Evolutionary conservation across 2,329 filamentous ascomycete genomes (phyloP), one percentile per base, ranked within the genome.

Genomic region (Nemania bipapillata): DNA sequence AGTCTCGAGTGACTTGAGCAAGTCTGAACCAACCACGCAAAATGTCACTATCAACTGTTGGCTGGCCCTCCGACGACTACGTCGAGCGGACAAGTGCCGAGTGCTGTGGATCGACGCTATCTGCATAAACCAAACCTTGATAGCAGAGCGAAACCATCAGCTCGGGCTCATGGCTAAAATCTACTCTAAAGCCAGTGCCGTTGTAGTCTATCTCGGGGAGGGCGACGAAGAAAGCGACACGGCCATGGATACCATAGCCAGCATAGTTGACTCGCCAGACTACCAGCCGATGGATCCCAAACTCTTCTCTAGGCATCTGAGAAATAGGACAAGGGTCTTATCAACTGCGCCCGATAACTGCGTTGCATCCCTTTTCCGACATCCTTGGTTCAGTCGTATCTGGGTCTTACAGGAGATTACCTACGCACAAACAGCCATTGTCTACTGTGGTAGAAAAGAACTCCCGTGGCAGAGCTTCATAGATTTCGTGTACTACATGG

Each of bases 401-500:
- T 40, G 37, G 37, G 37, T 40, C 15, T 17, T 40, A 12, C 15
- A 40, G 37, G 37, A 40, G 15, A 40, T 40, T 12, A 40, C 37
- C 15, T 40, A 17, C 37, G 37, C 37, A 17, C 8, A 40, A 40
- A 17, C 6, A 12, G 20, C 7, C 6, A 54, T 30, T 1, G 52
- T 35, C n/a, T 54, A 54, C 17, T 54, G n/a, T 8, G 52, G 52
- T 17, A 30, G 8, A 7, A 54, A 12, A 35, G 28, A 35, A 22
- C 52, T 54, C 52, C 28, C 52, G 7, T 54, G 52, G 52, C n/a
- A 54, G n/a, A 54, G 30, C 28, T 35, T 54, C 20, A 22, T n/a
- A 17, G 28, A 54, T n/a, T 54, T 35, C 17, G 30, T 54, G 28
- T 30, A 20, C 52, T 54, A 54, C 12, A 35, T n/a, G n/a, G 17